Evolutionary conservation across 768 basidiomycete genomes (phyloP).

Genomic region (Lentinula raphanica): DNA sequence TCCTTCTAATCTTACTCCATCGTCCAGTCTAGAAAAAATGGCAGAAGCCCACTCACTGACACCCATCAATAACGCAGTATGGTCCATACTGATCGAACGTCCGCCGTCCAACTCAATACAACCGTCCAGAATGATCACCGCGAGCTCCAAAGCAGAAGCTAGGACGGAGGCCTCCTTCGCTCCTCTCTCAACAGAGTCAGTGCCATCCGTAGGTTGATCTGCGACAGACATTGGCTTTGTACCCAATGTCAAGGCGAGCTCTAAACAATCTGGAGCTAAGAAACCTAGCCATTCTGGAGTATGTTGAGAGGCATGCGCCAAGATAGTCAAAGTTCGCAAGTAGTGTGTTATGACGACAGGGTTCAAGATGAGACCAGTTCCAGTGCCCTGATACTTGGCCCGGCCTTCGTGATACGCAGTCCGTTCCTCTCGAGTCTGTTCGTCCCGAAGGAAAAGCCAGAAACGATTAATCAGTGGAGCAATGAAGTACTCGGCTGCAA

Average conservation of each 20-base stretch:
- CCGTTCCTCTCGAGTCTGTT: constrained; percentile 69
- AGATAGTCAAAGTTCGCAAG: constrained; percentile 66
- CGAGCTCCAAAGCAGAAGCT: constrained; percentile 70
- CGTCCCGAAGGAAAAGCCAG: constrained; percentile 89
- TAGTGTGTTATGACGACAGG: constrained; percentile 74
- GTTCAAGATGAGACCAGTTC: constrained; percentile 78
- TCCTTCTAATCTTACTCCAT: constrained; percentile 54
- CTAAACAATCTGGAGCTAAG: constrained; percentile 76
- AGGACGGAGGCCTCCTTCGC: constrained; percentile 68
- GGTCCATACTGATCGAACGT: constrained; percentile 66
- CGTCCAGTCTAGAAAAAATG: constrained; percentile 61
- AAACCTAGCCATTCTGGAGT: constrained; percentile 77
- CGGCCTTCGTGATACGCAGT: constrained; percentile 52
- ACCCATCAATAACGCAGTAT: constrained; percentile 64
- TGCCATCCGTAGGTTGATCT: constrained; percentile 28
- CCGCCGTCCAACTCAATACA: constrained; percentile 76
- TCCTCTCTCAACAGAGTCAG: constrained; percentile 25
- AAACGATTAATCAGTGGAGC: constrained; percentile 90
- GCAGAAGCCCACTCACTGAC: constrained; percentile 76
- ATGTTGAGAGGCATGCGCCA: constrained; percentile 79
- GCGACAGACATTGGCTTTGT: constrained; percentile 52
- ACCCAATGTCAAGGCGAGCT: constrained; percentile 78
- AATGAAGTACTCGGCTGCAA: constrained; percentile 87
- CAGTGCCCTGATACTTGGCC: constrained; percentile 62
- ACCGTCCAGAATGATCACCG: constrained; percentile 70